phyloP scores from a whole-genome alignment of 1,284 basidiomycete genomes.

The Papiliotrema fonsecae region DNA sequence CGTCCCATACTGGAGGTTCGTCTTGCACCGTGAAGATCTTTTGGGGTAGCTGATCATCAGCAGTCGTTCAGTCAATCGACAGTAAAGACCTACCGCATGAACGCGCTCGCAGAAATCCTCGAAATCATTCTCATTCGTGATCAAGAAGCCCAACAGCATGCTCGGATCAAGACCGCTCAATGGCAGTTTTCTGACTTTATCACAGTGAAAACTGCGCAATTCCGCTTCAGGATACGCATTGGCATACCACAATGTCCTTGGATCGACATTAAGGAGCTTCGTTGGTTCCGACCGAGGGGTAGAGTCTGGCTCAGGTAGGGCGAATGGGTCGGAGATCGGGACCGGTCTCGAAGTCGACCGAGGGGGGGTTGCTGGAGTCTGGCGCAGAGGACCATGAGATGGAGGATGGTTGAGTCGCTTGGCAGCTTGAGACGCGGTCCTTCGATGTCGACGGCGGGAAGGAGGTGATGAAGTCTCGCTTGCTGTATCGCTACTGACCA shows the following conservation, averaged over 20 bases:
- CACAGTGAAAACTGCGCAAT: conserved; percentile 87
- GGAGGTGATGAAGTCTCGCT: neutral
- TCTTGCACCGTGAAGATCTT: conserved; percentile 78
- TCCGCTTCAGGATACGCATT: conserved; percentile 62
- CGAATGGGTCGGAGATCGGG: conserved; percentile 6
- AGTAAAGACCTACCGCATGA: conserved; percentile 52
- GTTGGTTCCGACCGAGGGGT: conserved; percentile 4
- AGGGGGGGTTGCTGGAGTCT: conserved; percentile 12
- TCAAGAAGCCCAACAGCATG: conserved; percentile 92
- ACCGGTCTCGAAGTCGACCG: neutral
- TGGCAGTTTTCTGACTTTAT: conserved; percentile 88
- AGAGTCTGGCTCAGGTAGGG: neutral
- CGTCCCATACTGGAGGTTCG: conserved; percentile 74
- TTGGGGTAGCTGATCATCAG: conserved; percentile 58
- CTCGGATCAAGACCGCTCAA: conserved; percentile 88
- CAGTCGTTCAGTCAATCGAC: neutral
- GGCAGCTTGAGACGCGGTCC: neutral
- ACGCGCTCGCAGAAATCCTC: conserved; percentile 70
- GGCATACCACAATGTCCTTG: conserved; percentile 57
- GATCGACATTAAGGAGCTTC: conserved; percentile 20
- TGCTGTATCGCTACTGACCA: conserved; percentile 7
- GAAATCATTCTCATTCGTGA: conserved; percentile 77
- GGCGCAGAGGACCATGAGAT: neutral
- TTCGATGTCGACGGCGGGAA: neutral
- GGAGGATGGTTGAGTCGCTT: conserved; percentile 5